phyloP scores from a whole-genome alignment of 2,329 filamentous ascomycete species.

The Monosporascus cannonballus region DNA sequence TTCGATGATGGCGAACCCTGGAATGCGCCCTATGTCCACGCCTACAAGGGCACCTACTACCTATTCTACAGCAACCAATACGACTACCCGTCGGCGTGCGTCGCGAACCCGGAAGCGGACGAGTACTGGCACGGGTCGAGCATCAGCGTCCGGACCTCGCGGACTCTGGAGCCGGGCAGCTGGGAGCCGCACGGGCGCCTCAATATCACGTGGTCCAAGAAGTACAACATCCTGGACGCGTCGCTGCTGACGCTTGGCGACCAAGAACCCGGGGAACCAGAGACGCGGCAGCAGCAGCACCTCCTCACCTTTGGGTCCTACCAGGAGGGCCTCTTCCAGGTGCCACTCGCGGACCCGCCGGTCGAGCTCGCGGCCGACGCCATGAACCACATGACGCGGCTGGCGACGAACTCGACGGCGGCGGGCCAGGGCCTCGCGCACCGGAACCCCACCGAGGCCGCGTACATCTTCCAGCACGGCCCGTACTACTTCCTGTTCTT shows the following conservation, averaged over 20 bases:
- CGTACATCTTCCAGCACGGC: slow-evolving; percentile 10
- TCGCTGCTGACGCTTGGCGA: slow-evolving; percentile 10
- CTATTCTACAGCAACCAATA: slow-evolving; percentile 18
- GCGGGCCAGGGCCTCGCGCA: not conserved
- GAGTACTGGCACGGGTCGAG: slow-evolving; percentile 11
- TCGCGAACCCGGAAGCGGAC: slow-evolving; percentile 9
- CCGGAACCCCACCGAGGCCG: slow-evolving; percentile 12
- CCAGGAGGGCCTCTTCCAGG: slow-evolving; percentile 18
- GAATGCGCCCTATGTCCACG: slow-evolving; percentile 12
- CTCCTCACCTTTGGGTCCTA: slow-evolving; percentile 17
- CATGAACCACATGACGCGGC: slow-evolving; percentile 8
- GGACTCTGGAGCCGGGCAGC: slow-evolving; percentile 12
- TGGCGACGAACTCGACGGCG: slow-evolving; percentile 15
- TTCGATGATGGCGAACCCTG: slow-evolving; percentile 11
- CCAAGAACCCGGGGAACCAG: not conserved
- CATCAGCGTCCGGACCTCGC: slow-evolving; percentile 12
- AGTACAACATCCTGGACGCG: slow-evolving; percentile 18
- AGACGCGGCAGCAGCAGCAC: slow-evolving; percentile 1
- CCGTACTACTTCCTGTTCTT: slow-evolving; percentile 17
- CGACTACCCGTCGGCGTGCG: slow-evolving; percentile 11
- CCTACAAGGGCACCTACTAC: slow-evolving; percentile 15
- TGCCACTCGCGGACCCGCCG: slow-evolving; percentile 14
- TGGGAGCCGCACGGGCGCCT: slow-evolving; percentile 14
- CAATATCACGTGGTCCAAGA: slow-evolving; percentile 14
- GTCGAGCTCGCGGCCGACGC: slow-evolving; percentile 8